Percentiles rank a stretch among this genome's conserved stretches.
phyloP scores from a whole-genome alignment of 257 asterid genomes.

The Henckelia pumila region DNA sequence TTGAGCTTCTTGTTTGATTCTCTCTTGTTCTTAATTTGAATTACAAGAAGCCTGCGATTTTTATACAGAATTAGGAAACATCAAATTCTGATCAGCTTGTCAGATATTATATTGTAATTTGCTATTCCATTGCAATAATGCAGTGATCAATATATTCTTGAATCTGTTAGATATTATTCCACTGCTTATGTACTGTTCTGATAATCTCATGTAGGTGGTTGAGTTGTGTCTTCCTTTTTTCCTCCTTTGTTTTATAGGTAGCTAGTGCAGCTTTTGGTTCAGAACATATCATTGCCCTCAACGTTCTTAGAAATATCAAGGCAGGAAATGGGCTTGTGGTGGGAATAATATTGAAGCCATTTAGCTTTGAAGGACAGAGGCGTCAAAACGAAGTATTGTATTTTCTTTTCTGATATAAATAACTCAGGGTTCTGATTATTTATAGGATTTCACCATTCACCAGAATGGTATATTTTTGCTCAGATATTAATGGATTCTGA shows the following conservation, averaged over 20 bases:
- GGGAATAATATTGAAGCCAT: slow-evolving; percentile 83
- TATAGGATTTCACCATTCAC: neutral
- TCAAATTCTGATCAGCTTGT: too few species aligned
- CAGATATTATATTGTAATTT: too few species aligned
- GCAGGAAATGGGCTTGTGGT: slow-evolving; percentile 61
- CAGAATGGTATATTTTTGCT: slow-evolving; percentile 19
- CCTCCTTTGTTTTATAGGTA: slow-evolving; percentile 49
- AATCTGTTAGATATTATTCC: neutral
- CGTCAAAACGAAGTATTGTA: slow-evolving; percentile 74
- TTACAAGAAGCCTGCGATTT: too few species aligned
- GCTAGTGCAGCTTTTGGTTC: slow-evolving; percentile 89
- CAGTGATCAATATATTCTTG: neutral
- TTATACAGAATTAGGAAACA: too few species aligned
- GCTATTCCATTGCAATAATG: neutral
- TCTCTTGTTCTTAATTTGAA: too few species aligned
- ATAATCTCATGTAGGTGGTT: slow-evolving; percentile 17
- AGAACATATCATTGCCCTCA: slow-evolving; percentile 66
- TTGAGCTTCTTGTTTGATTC: too few species aligned
- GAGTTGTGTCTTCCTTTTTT: slow-evolving; percentile 5
- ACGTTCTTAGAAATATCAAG: slow-evolving; percentile 59
- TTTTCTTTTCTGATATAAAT: slow-evolving; percentile 18
- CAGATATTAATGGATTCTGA: slow-evolving; percentile 6
- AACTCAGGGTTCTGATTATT: neutral
- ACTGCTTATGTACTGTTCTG: slow-evolving; percentile 7
- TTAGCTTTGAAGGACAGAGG: slow-evolving; percentile 90